Evolutionary conservation across 257 asterid species (phyloP).

Genomic region (Jasminum sambac): DNA sequence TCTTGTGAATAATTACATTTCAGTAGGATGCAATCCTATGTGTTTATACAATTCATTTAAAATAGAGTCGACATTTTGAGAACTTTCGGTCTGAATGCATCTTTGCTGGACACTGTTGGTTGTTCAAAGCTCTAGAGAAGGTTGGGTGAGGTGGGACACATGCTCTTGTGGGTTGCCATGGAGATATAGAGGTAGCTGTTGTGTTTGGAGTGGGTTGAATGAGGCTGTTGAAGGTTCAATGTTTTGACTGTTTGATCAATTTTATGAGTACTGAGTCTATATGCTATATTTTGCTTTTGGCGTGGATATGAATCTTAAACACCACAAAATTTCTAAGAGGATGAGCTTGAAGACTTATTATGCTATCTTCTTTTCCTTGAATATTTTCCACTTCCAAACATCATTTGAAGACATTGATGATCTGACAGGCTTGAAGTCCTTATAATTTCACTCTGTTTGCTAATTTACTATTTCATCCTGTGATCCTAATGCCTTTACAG

Average conservation of each 20-base stretch:
- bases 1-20: not conserved
- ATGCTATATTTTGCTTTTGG: not conserved
- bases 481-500: constrained; percentile 34
- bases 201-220: not conserved
- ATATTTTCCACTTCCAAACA: not conserved
- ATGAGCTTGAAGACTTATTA: not conserved
- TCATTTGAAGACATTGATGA: not conserved
- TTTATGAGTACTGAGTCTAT: not conserved
- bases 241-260: not conserved
- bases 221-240: not conserved
- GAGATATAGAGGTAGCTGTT: not conserved
- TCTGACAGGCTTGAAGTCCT: not conserved
- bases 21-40: not conserved
- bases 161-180: not conserved
- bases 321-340: not conserved
- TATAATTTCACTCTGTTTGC: not conserved
- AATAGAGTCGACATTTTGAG: not conserved
- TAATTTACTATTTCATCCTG: constrained; percentile 15
- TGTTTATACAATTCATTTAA: not conserved
- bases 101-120: not conserved
- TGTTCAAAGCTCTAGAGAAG: not conserved
- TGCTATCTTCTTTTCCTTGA: not conserved
- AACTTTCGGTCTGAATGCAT: not conserved
- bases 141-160: constrained; percentile 1
- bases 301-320: not conserved